Percentiles rank a stretch among this genome's conserved stretches.
These are phyloP conservation scores for Alternaria panax DNA, from an alignment of 2,329 filamentous ascomycete genomes.

Conservation along the genomic window DNA sequence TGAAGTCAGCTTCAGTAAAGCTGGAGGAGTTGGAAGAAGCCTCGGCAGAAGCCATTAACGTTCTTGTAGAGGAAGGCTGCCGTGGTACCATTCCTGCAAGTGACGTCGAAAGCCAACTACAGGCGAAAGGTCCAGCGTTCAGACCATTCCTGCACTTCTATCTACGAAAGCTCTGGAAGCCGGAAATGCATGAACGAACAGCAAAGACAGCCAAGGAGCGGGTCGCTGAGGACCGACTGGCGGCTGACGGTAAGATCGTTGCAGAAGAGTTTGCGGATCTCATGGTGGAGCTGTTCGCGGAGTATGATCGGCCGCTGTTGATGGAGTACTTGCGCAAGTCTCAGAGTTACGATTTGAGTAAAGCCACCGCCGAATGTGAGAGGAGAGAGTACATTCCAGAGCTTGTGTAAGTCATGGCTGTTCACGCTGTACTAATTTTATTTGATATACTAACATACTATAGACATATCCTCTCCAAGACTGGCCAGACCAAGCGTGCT, in stretches of 20 bases:
- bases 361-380: constrained; percentile 80
- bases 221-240: constrained; percentile 53
- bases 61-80: constrained; percentile 90
- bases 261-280: constrained; percentile 89
- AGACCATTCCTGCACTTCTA: constrained; percentile 91
- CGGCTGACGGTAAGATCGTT: constrained; percentile 68
- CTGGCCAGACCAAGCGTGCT: constrained; percentile 89
- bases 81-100: constrained; percentile 83
- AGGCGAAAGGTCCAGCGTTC: constrained; percentile 57
- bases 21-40: constrained; percentile 76
- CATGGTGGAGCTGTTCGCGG: constrained; percentile 84
- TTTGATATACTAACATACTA: constrained; percentile 22
- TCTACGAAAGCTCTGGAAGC: constrained; percentile 83
- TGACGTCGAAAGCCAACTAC: constrained; percentile 79
- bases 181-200: constrained; percentile 64
- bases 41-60: constrained; percentile 81
- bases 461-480: constrained; percentile 87
- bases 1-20: constrained; percentile 71
- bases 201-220: constrained; percentile 50
- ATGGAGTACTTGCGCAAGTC: constrained; percentile 88
- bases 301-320: constrained; percentile 78
- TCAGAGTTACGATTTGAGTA: constrained; percentile 87
- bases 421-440: neutral
- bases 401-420: constrained; percentile 67
- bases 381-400: constrained; percentile 82